Evolutionary conservation across 2,329 filamentous ascomycete genomes (phyloP).

Genomic region (Coniochaeta pulveracea): DNA sequence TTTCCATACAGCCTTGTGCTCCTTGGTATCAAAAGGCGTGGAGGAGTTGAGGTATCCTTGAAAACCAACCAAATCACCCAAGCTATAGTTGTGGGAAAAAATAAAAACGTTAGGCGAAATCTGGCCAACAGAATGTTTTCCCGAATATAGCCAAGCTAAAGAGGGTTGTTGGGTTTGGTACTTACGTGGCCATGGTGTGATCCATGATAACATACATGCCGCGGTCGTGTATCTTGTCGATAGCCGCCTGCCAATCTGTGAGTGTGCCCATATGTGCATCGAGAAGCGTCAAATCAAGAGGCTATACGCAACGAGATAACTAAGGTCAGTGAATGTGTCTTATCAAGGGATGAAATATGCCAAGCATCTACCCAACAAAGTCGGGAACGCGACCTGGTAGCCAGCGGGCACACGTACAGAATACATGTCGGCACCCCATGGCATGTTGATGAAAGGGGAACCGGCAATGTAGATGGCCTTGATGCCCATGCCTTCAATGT

Average conservation of each 20-base stretch:
- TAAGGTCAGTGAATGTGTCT: too few species aligned
- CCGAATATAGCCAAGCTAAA: too few species aligned
- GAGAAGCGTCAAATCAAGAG: slow-evolving; percentile 4
- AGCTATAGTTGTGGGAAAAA: too few species aligned
- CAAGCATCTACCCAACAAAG: neutral
- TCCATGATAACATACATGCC: slow-evolving; percentile 4
- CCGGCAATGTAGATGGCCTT: slow-evolving; percentile 50
- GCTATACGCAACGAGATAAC: too few species aligned
- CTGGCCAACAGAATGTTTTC: too few species aligned
- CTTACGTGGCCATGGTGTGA: slow-evolving; percentile 4
- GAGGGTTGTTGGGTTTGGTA: neutral
- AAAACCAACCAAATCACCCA: slow-evolving; percentile 54
- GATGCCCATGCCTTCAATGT: slow-evolving; percentile 50
- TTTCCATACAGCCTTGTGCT: slow-evolving; percentile 50
- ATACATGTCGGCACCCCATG: slow-evolving; percentile 49
- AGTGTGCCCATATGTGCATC: slow-evolving; percentile 1
- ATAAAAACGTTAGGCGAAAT: too few species aligned
- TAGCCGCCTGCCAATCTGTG: slow-evolving; percentile 2
- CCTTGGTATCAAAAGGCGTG: slow-evolving; percentile 40
- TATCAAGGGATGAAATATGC: too few species aligned
- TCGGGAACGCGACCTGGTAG: neutral
- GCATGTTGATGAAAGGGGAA: slow-evolving; percentile 47
- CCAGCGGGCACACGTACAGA: slow-evolving; percentile 7
- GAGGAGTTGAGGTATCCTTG: slow-evolving; percentile 46
- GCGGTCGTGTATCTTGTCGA: neutral